Evolutionary conservation across 805 yeast species (phyloP), one percentile per base, ranked within the genome.

Genomic region (Metschnikowia lochheadii): DNA sequence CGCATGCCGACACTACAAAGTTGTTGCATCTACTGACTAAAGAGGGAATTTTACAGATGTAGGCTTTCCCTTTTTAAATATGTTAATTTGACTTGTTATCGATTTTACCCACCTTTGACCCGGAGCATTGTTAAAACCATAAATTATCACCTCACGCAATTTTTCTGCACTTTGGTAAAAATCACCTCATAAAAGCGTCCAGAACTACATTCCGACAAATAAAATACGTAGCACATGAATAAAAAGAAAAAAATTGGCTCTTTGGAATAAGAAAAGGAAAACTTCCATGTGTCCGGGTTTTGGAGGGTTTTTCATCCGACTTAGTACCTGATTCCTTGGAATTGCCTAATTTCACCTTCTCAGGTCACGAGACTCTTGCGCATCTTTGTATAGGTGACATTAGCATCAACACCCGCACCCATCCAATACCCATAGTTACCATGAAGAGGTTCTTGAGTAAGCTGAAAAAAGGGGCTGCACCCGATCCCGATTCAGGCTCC

Each of bases 371-470:
- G 44, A 41, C 36, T 13, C 31, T 39, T 23, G 29, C 41, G 38
- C 38, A 33, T 20, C 33, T n/a, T n/a, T n/a, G 13, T 17, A 14
- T 17, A 39, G 32, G 41, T 39, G 26, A 23, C 41, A 39, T 37
- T 8, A n/a, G 15, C 26, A 7, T 35, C 38, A 23, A 15, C 40
- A 26, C 36, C 26, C 29, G 29, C 29, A 26, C 29, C 11, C 11
- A 6, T 6, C 29, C 11, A 17, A 14, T 13, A 10, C 5, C 23
- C 10, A 18, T 14, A 20, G 14, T 11, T 18, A 26, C 31, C 44
- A 56, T 56, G 59, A 56, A 52, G 34, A 53, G 45, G 44, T 45
- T 57, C 34, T 48, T 52, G 31, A 52, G 51, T 8, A 56, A 49
- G 39, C 58, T 37, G 48, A 54, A 48, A 33, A 53, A 48, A 40